Evolutionary conservation across 2,329 filamentous ascomycete genomes (phyloP), one percentile per base, ranked within the genome.

Genomic region (Hypoxylon sp.): DNA sequence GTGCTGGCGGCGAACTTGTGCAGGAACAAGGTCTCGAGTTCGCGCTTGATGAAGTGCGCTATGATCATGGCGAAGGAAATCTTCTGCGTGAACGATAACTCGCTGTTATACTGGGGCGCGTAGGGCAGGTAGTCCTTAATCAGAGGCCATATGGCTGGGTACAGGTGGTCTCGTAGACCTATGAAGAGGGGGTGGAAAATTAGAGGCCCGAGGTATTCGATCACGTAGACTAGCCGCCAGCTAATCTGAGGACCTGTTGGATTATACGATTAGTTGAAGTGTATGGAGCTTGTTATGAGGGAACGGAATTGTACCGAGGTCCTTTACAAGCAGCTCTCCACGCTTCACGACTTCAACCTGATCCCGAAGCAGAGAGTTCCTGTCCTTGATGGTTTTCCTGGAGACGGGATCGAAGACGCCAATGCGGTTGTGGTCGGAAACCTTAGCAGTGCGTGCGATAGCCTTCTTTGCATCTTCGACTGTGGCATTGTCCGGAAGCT

Each of bases 1-100:
- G 96, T 99, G 76, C 92, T 93, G 69, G 92, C 90, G 63, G 94
- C 95, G 86, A 99, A 99, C 79, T 93, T 94, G 86, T 99, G 96
- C 69, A 99, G 88, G 79, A 96, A 97, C 69, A 97, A 78, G 0
- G 96, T 98, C 84, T 99, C 96, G 72, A 93, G 86, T 84, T 99
- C 96, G 78, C 96, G 94, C 87, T 99, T 99, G 79, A 93, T 73
- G 81, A 98, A 99, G 85, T 99, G 96, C 11, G 92, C 81, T 63
- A 90, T 83, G 75, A 97, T 88, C 79, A 97, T 88, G 67, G 83
- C 82, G 78, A 94, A 91, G 55, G 91, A 87, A 57, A 97, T 85
- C 74, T 87, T 88, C 81, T 99, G 96, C 2, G 88, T 85, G 84
- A 83, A 78, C 78, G 87, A 83, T 86, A 96, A 76, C 85, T 84